Base-by-base conservation (phyloP, 805 yeast species). In the Candida maltosa region DNA sequence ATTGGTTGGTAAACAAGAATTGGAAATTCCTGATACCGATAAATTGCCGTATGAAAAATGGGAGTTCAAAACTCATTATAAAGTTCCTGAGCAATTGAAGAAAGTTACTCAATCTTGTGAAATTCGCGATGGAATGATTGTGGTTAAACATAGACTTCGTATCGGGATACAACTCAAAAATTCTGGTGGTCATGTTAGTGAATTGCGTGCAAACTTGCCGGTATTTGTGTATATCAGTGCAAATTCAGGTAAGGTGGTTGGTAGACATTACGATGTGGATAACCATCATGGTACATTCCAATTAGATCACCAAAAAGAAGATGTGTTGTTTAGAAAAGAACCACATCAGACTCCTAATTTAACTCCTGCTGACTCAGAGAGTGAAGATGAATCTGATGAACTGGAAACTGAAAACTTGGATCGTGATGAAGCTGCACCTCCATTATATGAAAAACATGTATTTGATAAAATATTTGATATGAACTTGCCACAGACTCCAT, bases 161-260 rank as follows among this genome's bases (percentile, higher is more conserved):
- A 46, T 75, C 4, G 48, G 53, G n/a, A 61, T 75, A 10, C 70
- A 69, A 34, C 51, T 75, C 24, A 54, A 64, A 16, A 75, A 75
- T 39, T 57, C 65, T 6, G 73, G 64, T 40, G 79, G 79, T 11
- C 78, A 73, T 47, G 52, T 59, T 2, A 69, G 76, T 34, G 78
- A 75, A 45, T 58, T 75, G 21, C 56, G 76, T 32, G 76, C 80
- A 8, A 74, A 73, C 41, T 51, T 75, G 28, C 80, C 80, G 0
- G 52, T 75, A 2, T 45, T 48, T 23, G 48, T 75, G 4, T 72
- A 67, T 39, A 49, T 73, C 12, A 64, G 70, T 35, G 60, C 72
- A 4, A 58, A 59, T 30, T 51, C 50, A 1, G 72, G 72, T 2
- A 53, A 52, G 32, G 65, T 59, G 5, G 43, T 48, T n/a, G 65